Evolutionary conservation across 495 filamentous ascomycete genomes (phyloP), one percentile per base, ranked within the genome.

Genomic region (Tuber indicum): DNA sequence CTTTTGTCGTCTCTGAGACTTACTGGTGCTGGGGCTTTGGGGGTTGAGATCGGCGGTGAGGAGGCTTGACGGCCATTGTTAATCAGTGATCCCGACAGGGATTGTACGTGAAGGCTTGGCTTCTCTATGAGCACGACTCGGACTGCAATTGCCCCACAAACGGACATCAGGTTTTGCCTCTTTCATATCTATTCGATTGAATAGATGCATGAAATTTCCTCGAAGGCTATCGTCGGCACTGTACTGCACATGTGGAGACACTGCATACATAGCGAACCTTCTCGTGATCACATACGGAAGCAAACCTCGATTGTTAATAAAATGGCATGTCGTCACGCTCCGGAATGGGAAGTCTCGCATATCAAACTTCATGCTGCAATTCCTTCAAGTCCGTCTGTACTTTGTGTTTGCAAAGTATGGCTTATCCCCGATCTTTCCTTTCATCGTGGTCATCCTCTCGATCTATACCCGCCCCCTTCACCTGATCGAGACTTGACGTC

Each of bases 341-440:
- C 81, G 71, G 82, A 78, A 75, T 43, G 81, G 52, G 78, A 75
- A 74, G 69, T 75, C 70, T 75, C 32, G 62, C 76, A 74, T 77
- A 39, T 66, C 72, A 74, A 77, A 82, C 81, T 86, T 74, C 78
- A 89, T 86, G 78, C 86, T 86, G 75, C 84, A 86, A 75, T 87
- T 52, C 58, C 81, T 82, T 82, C 81, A 82, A 75, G 52, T 49
- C 62, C 71, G 42, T 73, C 82, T 36, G 17, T 72, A 49, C 52
- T 78, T 77, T 66, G 66, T 58, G 44, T n/a, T 39, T 44, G 74
- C 23, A 74, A 43, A 73, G 70, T 47, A 46, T 45, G 52, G 72
- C 73, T 42, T 78, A 74, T 72, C 74, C 74, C 74, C 73, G 74
- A 70, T 74, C 43, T 36, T 39, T 77, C 70, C 72, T 75, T 73